A percentile compares a stretch with the other conserved stretches of the same genome.
These are phyloP conservation scores for Scutellaria minor DNA, from an alignment of 257 asterid species.

Conservation along the genomic window DNA sequence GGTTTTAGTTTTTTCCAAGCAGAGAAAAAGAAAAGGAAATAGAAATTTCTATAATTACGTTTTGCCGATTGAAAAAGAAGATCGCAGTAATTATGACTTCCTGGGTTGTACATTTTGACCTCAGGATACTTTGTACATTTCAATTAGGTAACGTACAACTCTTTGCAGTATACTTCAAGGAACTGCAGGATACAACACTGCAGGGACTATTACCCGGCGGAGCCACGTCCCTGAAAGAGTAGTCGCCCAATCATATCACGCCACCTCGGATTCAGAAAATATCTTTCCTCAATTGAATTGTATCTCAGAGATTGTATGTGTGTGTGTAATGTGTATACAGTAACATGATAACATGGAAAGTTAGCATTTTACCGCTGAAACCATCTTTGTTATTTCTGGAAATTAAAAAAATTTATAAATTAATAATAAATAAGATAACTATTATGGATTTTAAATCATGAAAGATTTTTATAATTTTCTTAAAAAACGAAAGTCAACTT, in stretches of 20 bases:
- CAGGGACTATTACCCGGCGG: constrained; percentile 2
- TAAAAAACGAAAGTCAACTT: too few species aligned
- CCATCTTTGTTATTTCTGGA: too few species aligned
- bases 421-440: too few species aligned
- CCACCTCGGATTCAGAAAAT: constrained; percentile 36
- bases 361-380: too few species aligned
- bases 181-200: constrained; percentile 32
- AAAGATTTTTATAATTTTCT: too few species aligned
- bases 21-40: not conserved
- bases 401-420: too few species aligned
- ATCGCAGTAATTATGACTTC: not conserved
- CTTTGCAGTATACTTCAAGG: not conserved
- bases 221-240: constrained; percentile 39
- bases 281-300: not conserved
- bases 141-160: not conserved
- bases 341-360: too few species aligned
- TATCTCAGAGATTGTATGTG: too few species aligned
- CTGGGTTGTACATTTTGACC: constrained; percentile 26
- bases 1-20: constrained; percentile 35
- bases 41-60: constrained; percentile 23
- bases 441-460: too few species aligned
- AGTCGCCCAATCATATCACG: constrained; percentile 30
- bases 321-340: too few species aligned
- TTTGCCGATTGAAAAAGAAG: not conserved
- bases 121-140: too few species aligned